Conservation (phyloP, 179 eudicot genomes). For the Dionaea muscipula region DNA sequence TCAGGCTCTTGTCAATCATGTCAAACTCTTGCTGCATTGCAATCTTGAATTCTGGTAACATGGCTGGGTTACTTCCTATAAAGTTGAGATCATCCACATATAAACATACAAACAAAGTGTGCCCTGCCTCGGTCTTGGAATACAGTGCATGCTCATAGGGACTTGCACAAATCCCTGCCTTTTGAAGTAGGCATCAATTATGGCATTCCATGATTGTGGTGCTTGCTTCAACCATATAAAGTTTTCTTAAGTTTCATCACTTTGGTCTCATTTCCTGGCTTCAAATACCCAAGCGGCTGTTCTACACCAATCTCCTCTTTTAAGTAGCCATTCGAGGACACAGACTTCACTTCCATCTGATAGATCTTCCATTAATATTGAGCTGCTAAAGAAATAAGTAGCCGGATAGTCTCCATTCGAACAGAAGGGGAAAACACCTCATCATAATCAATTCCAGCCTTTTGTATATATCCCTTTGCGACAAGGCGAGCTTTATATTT, state of each 20-base stretch:
- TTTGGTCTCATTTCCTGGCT: no score
- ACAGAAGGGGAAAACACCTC: background rate
- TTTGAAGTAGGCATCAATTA: no score
- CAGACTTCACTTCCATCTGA: no score
- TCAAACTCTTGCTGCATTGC: background rate
- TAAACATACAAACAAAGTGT: background rate
- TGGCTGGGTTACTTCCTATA: background rate
- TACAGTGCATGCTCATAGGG: background rate
- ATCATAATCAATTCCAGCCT: background rate
- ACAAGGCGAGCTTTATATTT: slow-evolving; percentile 1
- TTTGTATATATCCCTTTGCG: background rate
- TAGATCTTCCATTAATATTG: no score
- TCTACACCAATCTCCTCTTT: no score
- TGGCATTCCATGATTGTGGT: no score
- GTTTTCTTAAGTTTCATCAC: no score
- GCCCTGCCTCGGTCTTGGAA: background rate
- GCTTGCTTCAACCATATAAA: no score
- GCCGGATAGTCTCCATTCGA: background rate
- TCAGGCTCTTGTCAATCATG: background rate
- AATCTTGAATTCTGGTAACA: background rate
- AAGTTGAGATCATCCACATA: background rate
- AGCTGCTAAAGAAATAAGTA: background rate
- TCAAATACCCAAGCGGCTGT: no score
- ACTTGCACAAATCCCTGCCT: background rate
- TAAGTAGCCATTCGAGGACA: no score